Conservation (phyloP, 345 rosid genomes). For the Viola odorata region DNA sequence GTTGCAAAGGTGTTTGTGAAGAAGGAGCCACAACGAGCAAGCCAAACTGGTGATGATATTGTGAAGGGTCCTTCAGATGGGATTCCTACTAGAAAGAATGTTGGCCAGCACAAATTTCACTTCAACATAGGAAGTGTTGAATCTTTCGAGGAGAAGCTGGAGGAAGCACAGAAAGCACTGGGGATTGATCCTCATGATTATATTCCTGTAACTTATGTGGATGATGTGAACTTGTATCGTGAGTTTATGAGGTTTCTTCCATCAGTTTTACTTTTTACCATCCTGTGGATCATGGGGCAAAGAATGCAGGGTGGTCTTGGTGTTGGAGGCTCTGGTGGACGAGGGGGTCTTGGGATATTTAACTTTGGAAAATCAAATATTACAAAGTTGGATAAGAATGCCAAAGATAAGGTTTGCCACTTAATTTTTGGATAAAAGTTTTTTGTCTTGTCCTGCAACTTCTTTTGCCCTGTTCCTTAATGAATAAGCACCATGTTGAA, state of each 20-base stretch:
- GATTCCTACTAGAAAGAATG: constrained; percentile 35
- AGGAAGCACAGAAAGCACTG: constrained; percentile 83
- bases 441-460: background rate
- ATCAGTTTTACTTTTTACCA: constrained; percentile 59
- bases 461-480: background rate
- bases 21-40: constrained; percentile 37
- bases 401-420: constrained; percentile 73
- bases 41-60: constrained; percentile 29
- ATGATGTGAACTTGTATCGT: constrained; percentile 73
- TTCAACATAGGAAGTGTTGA: constrained; percentile 91
- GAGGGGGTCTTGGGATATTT: constrained; percentile 82
- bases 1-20: constrained; percentile 88
- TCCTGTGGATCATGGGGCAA: constrained; percentile 60
- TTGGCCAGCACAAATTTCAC: constrained; percentile 66
- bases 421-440: background rate
- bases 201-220: constrained; percentile 68
- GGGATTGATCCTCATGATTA: constrained; percentile 72
- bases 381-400: constrained; percentile 76
- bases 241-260: constrained; percentile 87
- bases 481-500: background rate
- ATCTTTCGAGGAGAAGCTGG: constrained; percentile 86
- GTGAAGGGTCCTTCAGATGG: constrained; percentile 33
- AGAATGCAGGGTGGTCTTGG: constrained; percentile 85
- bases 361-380: constrained; percentile 91
- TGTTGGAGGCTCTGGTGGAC: constrained; percentile 78